Conservation (phyloP, 768 basidiomycete genomes). For the Paxillus rubicundulus region DNA sequence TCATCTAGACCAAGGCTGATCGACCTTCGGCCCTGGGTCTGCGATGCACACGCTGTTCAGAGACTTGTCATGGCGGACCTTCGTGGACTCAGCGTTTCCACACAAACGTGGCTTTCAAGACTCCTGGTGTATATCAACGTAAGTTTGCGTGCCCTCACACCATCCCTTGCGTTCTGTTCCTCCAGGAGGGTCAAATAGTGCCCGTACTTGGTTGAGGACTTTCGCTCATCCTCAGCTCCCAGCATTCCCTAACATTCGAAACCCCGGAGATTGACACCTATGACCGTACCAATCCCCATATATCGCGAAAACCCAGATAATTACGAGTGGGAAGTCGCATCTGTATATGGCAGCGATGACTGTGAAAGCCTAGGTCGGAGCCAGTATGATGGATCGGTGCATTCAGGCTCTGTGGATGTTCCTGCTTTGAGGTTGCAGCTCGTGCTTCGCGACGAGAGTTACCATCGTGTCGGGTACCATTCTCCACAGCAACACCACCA, state of each 20-base stretch:
- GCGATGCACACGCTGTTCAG: neutral
- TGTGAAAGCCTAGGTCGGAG: constrained; percentile 25
- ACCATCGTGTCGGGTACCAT: constrained; percentile 12
- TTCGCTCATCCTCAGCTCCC: neutral
- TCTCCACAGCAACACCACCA: constrained; percentile 7
- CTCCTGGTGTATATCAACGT: constrained; percentile 26
- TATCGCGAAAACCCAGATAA: constrained; percentile 23
- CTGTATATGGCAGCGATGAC: constrained; percentile 29
- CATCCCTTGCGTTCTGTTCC: neutral
- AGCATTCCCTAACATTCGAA: neutral
- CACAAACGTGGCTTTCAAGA: constrained; percentile 15
- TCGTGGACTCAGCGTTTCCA: constrained; percentile 25
- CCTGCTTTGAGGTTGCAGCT: constrained; percentile 7
- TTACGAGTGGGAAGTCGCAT: constrained; percentile 31
- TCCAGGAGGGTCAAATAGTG: neutral
- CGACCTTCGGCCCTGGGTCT: neutral
- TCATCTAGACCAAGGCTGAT: neutral
- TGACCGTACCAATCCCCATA: constrained; percentile 22
- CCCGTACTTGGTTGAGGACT: neutral
- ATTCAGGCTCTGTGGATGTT: constrained; percentile 5
- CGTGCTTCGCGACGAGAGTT: constrained; percentile 1
- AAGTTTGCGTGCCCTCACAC: constrained; percentile 4
- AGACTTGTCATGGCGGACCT: constrained; percentile 13
- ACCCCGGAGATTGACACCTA: neutral
- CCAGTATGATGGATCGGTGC: constrained; percentile 13